A percentile compares a stretch with the other conserved stretches of the same genome.
Evolutionary conservation across 2,329 filamentous ascomycete genomes (phyloP).

Genomic region (Davidsoniella virescens): DNA sequence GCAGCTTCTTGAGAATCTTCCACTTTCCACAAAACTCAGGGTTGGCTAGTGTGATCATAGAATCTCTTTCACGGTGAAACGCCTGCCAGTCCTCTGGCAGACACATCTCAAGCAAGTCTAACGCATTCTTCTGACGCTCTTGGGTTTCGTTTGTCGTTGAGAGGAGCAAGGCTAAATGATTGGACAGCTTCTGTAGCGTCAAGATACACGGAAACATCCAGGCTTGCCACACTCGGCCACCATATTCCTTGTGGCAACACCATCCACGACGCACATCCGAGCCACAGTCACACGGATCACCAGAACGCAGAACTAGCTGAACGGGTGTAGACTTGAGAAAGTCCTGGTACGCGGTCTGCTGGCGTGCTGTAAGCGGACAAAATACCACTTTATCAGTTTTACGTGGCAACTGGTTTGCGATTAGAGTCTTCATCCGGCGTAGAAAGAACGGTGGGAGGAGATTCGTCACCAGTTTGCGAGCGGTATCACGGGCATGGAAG

Average conservation of each 20-base stretch:
- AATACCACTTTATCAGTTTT: constrained; percentile 93
- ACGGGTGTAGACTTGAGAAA: constrained; percentile 45
- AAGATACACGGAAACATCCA: constrained; percentile 75
- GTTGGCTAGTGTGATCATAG: constrained; percentile 65
- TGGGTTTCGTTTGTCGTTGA: constrained; percentile 45
- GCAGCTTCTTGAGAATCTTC: constrained; percentile 72
- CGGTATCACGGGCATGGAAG: constrained; percentile 63
- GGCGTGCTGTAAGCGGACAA: constrained; percentile 71
- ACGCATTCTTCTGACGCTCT: constrained; percentile 64
- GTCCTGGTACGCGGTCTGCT: constrained; percentile 68
- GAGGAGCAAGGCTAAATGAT: constrained; percentile 79
- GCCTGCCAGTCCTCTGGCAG: constrained; percentile 56
- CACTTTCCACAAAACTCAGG: constrained; percentile 93
- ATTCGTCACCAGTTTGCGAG: constrained; percentile 70
- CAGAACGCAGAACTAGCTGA: constrained; percentile 46
- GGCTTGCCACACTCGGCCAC: constrained; percentile 52
- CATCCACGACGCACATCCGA: constrained; percentile 55
- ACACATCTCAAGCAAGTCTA: constrained; percentile 52
- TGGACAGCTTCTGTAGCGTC: constrained; percentile 72
- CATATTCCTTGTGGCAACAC: constrained; percentile 52
- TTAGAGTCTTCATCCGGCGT: constrained; percentile 80
- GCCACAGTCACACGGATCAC: constrained; percentile 44
- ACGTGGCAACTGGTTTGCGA: constrained; percentile 81
- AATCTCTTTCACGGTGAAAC: constrained; percentile 59
- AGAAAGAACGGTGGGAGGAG: constrained; percentile 81